phyloP scores from a whole-genome alignment of 306 rosid species.

The Myrica gale region DNA sequence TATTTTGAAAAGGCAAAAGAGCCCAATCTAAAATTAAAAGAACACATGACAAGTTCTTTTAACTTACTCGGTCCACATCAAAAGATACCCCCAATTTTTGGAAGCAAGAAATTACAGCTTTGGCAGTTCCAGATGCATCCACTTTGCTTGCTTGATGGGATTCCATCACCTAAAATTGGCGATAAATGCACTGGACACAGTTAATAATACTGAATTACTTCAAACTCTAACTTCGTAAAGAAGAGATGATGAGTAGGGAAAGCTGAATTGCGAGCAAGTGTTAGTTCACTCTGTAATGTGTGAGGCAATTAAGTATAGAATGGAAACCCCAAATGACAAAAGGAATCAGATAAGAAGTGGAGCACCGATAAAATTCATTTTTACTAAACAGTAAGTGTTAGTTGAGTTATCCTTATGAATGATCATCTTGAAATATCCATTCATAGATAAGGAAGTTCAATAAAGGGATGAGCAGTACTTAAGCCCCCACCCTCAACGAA shows the following conservation, averaged over 20 bases:
- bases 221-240: no score
- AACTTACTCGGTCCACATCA: slow-evolving; percentile 69
- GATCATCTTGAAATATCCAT: neutral
- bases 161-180: slow-evolving; percentile 73
- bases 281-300: neutral
- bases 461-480: slow-evolving; percentile 8
- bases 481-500: slow-evolving; percentile 1
- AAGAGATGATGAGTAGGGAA: neutral
- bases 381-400: no score
- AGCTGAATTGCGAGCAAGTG: neutral
- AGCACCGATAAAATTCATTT: neutral
- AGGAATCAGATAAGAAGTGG: neutral
- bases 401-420: neutral
- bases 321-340: neutral
- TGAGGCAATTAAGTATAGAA: neutral
- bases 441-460: neutral
- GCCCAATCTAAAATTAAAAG: slow-evolving; percentile 7
- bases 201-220: slow-evolving; percentile 8
- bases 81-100: slow-evolving; percentile 69
- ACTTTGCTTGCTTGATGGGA: slow-evolving; percentile 92
- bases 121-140: slow-evolving; percentile 94
- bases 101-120: slow-evolving; percentile 90
- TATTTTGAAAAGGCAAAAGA: neutral
- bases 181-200: slow-evolving; percentile 32
- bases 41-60: slow-evolving; percentile 11